phyloP scores from a whole-genome alignment of 225 moss, liverwort and hornwort genomes.

The Bryum argenteum region DNA sequence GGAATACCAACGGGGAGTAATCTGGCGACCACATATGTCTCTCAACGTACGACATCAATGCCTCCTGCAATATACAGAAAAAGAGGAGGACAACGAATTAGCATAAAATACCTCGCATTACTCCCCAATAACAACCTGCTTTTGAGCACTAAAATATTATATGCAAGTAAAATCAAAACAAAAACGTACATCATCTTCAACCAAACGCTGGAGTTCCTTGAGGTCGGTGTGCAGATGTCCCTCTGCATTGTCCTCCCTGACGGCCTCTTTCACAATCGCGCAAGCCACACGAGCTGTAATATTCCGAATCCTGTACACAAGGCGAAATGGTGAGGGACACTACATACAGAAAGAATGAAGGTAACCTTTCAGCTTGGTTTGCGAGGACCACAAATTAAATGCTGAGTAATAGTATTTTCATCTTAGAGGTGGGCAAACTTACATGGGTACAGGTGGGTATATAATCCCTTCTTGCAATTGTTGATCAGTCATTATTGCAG shows the following conservation, averaged over 20 bases:
- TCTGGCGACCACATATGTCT: conserved; percentile 87
- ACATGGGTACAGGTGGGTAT: conserved; percentile 86
- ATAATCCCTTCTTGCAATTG: conserved; percentile 75
- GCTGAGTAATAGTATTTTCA: background rate
- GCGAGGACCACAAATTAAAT: conserved; percentile 1
- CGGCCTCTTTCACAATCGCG: conserved; percentile 83
- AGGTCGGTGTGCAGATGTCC: conserved; percentile 61
- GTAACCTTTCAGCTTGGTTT: conserved; percentile 3
- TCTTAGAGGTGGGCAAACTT: conserved; percentile 20
- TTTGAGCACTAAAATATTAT: background rate
- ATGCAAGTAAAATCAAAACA: conserved; percentile 10
- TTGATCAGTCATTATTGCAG: conserved; percentile 82
- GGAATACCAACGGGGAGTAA: conserved; percentile 84
- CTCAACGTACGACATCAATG: conserved; percentile 52
- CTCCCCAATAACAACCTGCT: background rate
- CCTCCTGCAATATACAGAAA: conserved; percentile 27
- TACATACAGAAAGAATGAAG: background rate
- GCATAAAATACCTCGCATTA: background rate
- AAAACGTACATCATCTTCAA: conserved; percentile 52
- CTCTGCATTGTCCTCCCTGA: conserved; percentile 78
- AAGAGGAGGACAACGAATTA: background rate
- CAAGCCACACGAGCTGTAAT: conserved; percentile 87
- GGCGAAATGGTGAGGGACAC: background rate
- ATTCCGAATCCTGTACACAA: conserved; percentile 69
- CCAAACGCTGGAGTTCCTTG: conserved; percentile 67